A percentile compares a stretch with the other conserved stretches of the same genome.
Evolutionary conservation across 1,284 basidiomycete genomes (phyloP).

Genomic region (Trametes sp.): DNA sequence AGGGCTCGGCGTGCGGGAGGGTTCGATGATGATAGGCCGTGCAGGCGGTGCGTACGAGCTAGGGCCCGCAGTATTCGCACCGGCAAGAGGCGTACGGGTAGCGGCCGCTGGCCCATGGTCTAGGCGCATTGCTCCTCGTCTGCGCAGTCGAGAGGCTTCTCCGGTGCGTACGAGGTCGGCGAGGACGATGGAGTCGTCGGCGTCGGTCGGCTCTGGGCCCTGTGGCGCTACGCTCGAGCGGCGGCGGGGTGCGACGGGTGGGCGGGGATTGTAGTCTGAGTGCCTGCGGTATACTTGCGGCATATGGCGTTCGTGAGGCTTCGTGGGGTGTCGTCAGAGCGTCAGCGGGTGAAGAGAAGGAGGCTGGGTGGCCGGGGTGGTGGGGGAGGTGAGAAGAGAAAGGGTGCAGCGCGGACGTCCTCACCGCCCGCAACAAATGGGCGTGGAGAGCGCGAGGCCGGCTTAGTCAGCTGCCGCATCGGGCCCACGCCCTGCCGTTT

Average conservation of each 20-base stretch:
- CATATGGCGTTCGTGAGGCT: slow-evolving; percentile 27
- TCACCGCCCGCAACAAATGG: slow-evolving; percentile 26
- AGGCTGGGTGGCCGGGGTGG: slow-evolving; percentile 3
- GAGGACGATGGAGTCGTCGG: slow-evolving; percentile 71
- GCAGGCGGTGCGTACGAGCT: slow-evolving; percentile 25
- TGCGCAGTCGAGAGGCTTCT: slow-evolving; percentile 73
- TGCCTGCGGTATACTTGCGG: slow-evolving; percentile 40
- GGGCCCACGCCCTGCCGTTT: slow-evolving; percentile 15
- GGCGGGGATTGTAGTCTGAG: slow-evolving; percentile 33
- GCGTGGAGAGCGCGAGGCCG: slow-evolving; percentile 32
- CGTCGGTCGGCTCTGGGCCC: slow-evolving; percentile 48
- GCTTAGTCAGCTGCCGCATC: slow-evolving; percentile 25
- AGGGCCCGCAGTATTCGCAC: slow-evolving; percentile 12
- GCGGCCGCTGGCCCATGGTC: slow-evolving; percentile 49
- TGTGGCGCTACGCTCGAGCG: slow-evolving; percentile 30
- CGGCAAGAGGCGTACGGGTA: slow-evolving; percentile 13
- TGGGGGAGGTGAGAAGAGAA: slow-evolving; percentile 25
- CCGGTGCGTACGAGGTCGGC: slow-evolving; percentile 74
- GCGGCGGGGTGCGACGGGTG: slow-evolving; percentile 33
- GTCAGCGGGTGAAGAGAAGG: slow-evolving; percentile 3
- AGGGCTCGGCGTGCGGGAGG: slow-evolving; percentile 46
- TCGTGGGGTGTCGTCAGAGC: slow-evolving; percentile 16
- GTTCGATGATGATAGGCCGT: slow-evolving; percentile 33
- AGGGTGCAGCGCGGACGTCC: slow-evolving; percentile 16
- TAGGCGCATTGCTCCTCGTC: slow-evolving; percentile 73